phyloP scores from a whole-genome alignment of 805 yeast species.

The Metschnikowia noctiluminum region DNA sequence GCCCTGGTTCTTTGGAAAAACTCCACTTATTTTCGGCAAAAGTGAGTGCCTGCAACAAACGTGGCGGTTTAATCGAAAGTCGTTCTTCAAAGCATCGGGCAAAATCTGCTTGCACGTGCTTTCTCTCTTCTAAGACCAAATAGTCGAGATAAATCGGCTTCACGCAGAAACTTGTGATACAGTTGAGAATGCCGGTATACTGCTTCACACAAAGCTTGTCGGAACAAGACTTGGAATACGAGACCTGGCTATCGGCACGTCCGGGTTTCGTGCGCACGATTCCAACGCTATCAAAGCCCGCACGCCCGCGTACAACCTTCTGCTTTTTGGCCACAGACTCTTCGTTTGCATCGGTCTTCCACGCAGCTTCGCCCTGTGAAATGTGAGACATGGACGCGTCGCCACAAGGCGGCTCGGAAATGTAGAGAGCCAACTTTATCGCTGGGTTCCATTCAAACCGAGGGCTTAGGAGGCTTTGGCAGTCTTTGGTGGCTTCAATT shows the following conservation, averaged over 20 bases:
- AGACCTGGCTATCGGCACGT: slow-evolving; percentile 66
- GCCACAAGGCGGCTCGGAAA: slow-evolving; percentile 87
- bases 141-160: slow-evolving; percentile 42
- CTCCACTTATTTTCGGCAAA: slow-evolving; percentile 22
- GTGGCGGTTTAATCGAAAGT: slow-evolving; percentile 6
- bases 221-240: slow-evolving; percentile 82
- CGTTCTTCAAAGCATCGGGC: slow-evolving; percentile 41
- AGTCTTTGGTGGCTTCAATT: too few species aligned
- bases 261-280: slow-evolving; percentile 92
- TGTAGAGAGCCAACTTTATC: slow-evolving; percentile 49
- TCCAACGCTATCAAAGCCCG: slow-evolving; percentile 53
- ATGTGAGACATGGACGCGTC: slow-evolving; percentile 66
- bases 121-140: slow-evolving; percentile 45
- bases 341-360: slow-evolving; percentile 14
- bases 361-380: slow-evolving; percentile 20
- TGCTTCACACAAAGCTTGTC: slow-evolving; percentile 76
- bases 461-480: neutral
- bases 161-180: slow-evolving; percentile 37
- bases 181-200: slow-evolving; percentile 49
- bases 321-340: slow-evolving; percentile 14
- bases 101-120: slow-evolving; percentile 26
- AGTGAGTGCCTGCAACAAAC: slow-evolving; percentile 20
- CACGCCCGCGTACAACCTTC: slow-evolving; percentile 54
- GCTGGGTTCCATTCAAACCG: slow-evolving; percentile 17
- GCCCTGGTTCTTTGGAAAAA: slow-evolving; percentile 21